These are phyloP conservation scores for Kingdonia uniflora DNA, from an alignment of 164 flowering plant species.

Conservation along the genomic window DNA sequence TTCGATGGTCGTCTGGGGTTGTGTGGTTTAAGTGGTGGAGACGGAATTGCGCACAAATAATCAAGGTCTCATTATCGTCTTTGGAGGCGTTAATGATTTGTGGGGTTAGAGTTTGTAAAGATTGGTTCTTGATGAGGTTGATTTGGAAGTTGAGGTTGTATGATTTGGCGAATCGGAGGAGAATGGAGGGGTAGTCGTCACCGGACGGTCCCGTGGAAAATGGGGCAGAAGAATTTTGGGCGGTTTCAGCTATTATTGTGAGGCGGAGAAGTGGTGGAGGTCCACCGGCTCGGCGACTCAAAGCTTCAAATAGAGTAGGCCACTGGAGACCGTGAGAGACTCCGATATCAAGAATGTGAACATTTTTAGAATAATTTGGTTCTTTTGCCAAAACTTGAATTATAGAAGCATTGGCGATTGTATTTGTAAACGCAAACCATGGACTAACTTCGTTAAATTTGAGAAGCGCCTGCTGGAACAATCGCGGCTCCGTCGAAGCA, in stretches of 20 bases:
- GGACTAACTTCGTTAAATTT: conserved; percentile 65
- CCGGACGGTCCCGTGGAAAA: conserved; percentile 52
- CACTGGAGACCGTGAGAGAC: conserved; percentile 81
- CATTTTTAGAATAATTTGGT: conserved; percentile 10
- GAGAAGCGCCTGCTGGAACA: conserved; percentile 44
- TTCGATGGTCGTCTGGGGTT: conserved; percentile 37
- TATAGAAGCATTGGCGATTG: conserved; percentile 53
- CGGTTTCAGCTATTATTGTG: conserved; percentile 32
- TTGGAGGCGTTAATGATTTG: conserved; percentile 23
- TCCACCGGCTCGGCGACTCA: conserved; percentile 45
- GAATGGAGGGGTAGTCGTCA: conserved; percentile 37
- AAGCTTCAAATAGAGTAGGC: conserved; percentile 71
- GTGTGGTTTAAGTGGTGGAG: conserved; percentile 47
- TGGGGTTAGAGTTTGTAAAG: conserved; percentile 32
- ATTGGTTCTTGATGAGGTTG: conserved; percentile 28
- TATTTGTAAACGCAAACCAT: conserved; percentile 68
- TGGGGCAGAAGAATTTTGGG: conserved; percentile 19
- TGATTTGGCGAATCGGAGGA: conserved; percentile 46
- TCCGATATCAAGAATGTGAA: conserved; percentile 64
- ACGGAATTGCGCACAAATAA: conserved; percentile 62
- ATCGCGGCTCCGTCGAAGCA: conserved; percentile 38
- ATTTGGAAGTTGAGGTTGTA: conserved; percentile 50
- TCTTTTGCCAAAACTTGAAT: conserved; percentile 40
- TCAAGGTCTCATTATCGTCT: conserved; percentile 38
- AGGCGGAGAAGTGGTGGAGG: conserved; percentile 58